phyloP scores from a whole-genome alignment of 495 filamentous ascomycete genomes.

The Xylaria flabelliformis region DNA sequence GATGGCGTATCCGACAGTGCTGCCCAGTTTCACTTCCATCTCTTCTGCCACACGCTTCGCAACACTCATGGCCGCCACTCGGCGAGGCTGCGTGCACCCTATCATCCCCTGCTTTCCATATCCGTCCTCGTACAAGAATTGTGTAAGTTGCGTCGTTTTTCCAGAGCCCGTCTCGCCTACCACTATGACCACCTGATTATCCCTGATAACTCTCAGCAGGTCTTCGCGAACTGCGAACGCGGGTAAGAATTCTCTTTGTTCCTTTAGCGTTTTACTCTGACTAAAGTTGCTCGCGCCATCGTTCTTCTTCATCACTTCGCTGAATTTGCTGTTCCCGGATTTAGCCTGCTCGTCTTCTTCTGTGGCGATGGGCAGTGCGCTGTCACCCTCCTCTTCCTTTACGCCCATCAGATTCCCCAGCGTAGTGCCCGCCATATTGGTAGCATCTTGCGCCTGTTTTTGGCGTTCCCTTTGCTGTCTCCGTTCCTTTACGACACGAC shows the following conservation, averaged over 20 bases:
- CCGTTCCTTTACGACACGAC: conserved; percentile 87
- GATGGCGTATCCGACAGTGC: conserved; percentile 93
- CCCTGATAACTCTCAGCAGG: conserved; percentile 88
- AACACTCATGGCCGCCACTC: conserved; percentile 98
- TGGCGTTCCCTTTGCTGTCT: conserved; percentile 92
- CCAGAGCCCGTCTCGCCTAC: conserved; percentile 97
- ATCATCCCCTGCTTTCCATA: conserved; percentile 89
- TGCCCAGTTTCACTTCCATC: conserved; percentile 95
- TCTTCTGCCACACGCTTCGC: conserved; percentile 98
- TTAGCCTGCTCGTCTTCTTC: conserved; percentile 72
- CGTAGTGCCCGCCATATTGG: conserved; percentile 89
- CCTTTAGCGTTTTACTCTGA: conserved; percentile 85
- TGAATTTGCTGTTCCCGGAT: conserved; percentile 74
- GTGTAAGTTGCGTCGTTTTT: conserved; percentile 95
- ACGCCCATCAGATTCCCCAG: conserved; percentile 94
- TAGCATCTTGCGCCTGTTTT: conserved; percentile 94
- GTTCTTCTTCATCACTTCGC: conserved; percentile 85
- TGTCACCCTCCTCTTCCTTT: conserved; percentile 93
- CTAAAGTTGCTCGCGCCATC: conserved; percentile 92
- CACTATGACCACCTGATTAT: conserved; percentile 96
- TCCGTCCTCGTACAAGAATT: conserved; percentile 93
- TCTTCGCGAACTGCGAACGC: conserved; percentile 98
- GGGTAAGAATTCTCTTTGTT: conserved; percentile 93
- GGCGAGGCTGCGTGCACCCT: conserved; percentile 91
- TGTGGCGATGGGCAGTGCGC: conserved; percentile 74